Evolutionary conservation across 148 eudicot species (phyloP).

Genomic region (Spergularia bocconei): DNA sequence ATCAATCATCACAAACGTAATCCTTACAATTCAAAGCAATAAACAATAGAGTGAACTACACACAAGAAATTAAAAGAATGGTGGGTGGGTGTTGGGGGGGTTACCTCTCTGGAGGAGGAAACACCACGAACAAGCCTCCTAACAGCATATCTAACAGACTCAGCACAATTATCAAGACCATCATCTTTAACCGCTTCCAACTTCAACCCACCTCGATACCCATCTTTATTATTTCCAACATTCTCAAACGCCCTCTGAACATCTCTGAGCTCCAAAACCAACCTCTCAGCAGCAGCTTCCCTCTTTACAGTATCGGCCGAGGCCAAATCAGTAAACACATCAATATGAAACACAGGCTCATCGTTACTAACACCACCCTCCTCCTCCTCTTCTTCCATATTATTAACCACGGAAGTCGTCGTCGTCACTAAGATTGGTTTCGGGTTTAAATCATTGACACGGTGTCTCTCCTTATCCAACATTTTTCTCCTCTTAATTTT

Average conservation of each 20-base stretch:
- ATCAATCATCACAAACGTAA: background rate
- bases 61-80: too few species aligned
- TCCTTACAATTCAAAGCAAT: background rate
- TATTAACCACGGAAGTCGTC: slow-evolving; percentile 15
- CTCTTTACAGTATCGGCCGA: slow-evolving; percentile 53
- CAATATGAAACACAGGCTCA: slow-evolving; percentile 75
- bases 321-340: slow-evolving; percentile 63
- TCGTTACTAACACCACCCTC: slow-evolving; percentile 14
- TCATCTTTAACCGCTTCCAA: slow-evolving; percentile 90
- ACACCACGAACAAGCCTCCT: slow-evolving; percentile 93
- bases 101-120: slow-evolving; percentile 85
- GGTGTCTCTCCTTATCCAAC: slow-evolving; percentile 59
- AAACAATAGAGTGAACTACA: background rate
- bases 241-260: slow-evolving; percentile 67
- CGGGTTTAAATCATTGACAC: slow-evolving; percentile 24
- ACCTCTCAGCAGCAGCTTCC: slow-evolving; percentile 67
- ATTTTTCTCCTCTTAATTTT: slow-evolving; percentile 67
- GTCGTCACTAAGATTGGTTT: too few species aligned
- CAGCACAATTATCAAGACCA: slow-evolving; percentile 84
- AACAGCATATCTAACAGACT: slow-evolving; percentile 80
- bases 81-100: background rate
- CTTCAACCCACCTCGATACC: slow-evolving; percentile 41
- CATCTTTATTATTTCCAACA: slow-evolving; percentile 44
- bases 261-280: slow-evolving; percentile 63
- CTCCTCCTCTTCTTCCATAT: slow-evolving; percentile 30